Conservation (phyloP, 2,329 filamentous ascomycete genomes). For the Pestalotiopsis sp. region DNA sequence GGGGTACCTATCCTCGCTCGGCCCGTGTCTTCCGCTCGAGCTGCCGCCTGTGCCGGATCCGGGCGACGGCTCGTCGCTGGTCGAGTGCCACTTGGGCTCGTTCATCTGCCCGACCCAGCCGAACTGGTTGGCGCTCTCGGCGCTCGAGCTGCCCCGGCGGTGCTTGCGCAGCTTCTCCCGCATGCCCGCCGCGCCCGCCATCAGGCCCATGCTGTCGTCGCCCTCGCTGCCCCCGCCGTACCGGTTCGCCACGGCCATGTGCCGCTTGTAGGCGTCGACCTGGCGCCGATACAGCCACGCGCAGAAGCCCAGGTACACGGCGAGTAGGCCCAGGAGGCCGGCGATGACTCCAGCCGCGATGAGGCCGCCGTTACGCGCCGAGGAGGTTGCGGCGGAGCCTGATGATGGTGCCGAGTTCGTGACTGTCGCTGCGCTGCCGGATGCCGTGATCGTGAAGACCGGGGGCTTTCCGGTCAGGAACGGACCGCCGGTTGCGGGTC, state of each 20-base stretch:
- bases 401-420: slow-evolving; percentile 15
- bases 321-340: slow-evolving; percentile 63
- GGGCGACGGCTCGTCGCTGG: slow-evolving; percentile 25
- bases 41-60: slow-evolving; percentile 16
- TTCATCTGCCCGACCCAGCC: slow-evolving; percentile 30
- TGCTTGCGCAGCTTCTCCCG: slow-evolving; percentile 32
- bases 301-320: slow-evolving; percentile 70
- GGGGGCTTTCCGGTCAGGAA: slow-evolving; percentile 70
- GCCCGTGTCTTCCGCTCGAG: slow-evolving; percentile 17
- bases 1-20: slow-evolving; percentile 30
- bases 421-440: slow-evolving; percentile 50
- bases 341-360: slow-evolving; percentile 61
- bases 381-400: slow-evolving; percentile 33
- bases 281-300: slow-evolving; percentile 75
- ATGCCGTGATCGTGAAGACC: slow-evolving; percentile 67
- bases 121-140: slow-evolving; percentile 24
- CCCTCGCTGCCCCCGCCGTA: slow-evolving; percentile 48
- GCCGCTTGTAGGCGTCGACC: slow-evolving; percentile 69
- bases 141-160: slow-evolving; percentile 7
- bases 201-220: slow-evolving; percentile 22
- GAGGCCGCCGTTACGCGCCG: slow-evolving; percentile 37
- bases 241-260: slow-evolving; percentile 67
- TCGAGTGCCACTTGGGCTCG: slow-evolving; percentile 23
- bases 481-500: slow-evolving; percentile 66
- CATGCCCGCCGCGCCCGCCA: neutral